phyloP scores from a whole-genome alignment of 345 rosid species.

The Cardamine chenopodiifolia region DNA sequence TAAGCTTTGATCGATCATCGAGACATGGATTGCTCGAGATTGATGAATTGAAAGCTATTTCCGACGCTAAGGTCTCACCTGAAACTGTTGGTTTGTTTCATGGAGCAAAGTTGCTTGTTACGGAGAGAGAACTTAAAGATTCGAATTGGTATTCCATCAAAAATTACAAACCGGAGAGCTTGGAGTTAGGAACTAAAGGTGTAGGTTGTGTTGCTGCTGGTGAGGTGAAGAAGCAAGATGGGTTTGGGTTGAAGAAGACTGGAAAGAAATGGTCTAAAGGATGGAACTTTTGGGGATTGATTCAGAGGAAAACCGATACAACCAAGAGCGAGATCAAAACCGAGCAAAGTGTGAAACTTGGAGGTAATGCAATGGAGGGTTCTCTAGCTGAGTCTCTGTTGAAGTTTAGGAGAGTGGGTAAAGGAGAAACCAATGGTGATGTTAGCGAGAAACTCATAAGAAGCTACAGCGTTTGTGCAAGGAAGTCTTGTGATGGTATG shows the following conservation, averaged over 20 bases:
- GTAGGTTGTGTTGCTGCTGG: constrained; percentile 52
- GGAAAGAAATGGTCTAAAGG: constrained; percentile 42
- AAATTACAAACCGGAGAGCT: constrained; percentile 45
- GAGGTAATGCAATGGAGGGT: constrained; percentile 51
- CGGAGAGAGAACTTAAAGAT: constrained; percentile 59
- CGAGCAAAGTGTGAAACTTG: constrained; percentile 42
- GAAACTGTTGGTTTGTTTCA: constrained; percentile 62
- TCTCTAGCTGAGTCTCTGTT: constrained; percentile 52
- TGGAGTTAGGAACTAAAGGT: constrained; percentile 52
- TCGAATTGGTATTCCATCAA: constrained; percentile 64
- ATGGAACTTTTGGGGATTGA: constrained; percentile 77
- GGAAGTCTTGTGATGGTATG: constrained; percentile 51
- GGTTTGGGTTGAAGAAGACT: constrained; percentile 43
- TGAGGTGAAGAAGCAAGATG: constrained; percentile 54
- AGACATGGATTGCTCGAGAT: constrained; percentile 59
- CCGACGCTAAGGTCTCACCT: constrained; percentile 69
- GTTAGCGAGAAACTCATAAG: constrained; percentile 66
- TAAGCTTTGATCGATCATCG: constrained; percentile 71
- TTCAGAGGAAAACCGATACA: constrained; percentile 46
- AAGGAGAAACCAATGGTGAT: constrained; percentile 49
- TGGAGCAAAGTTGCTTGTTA: constrained; percentile 65
- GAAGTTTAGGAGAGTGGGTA: constrained; percentile 50
- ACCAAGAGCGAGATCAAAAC: constrained; percentile 45
- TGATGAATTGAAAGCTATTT: constrained; percentile 58
- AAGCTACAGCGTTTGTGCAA: constrained; percentile 64